phyloP scores from a whole-genome alignment of 768 basidiomycete genomes.

The Auriscalpium microsporum region DNA sequence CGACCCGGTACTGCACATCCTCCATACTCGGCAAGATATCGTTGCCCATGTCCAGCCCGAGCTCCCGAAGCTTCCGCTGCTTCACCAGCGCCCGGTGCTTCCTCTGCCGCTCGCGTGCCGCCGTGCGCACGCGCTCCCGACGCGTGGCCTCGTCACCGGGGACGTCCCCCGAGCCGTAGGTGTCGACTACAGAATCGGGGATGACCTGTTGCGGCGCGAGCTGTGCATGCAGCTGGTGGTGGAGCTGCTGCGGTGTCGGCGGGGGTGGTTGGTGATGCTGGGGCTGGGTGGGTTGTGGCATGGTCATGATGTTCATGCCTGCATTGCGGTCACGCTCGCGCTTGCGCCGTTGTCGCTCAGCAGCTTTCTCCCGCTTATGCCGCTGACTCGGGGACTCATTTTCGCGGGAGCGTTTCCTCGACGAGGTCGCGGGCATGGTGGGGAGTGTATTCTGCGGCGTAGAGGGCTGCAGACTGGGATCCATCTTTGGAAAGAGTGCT shows the following conservation, averaged over 20 bases:
- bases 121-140: conserved; percentile 63
- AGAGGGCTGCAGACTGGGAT: conserved; percentile 15
- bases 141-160: conserved; percentile 59
- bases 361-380: conserved; percentile 78
- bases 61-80: conserved; percentile 70
- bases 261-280: conserved; percentile 16
- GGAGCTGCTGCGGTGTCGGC: conserved; percentile 13
- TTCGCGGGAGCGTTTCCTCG: conserved; percentile 55
- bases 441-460: conserved; percentile 7
- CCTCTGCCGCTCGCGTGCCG: conserved; percentile 73
- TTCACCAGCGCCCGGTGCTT: conserved; percentile 77
- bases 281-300: conserved; percentile 20
- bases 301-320: conserved; percentile 18
- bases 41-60: conserved; percentile 77
- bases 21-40: conserved; percentile 55
- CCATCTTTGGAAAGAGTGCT: conserved; percentile 1
- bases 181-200: conserved; percentile 4
- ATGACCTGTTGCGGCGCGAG: neutral
- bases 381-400: conserved; percentile 68
- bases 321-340: conserved; percentile 59
- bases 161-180: conserved; percentile 29
- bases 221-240: conserved; percentile 6
- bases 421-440: conserved; percentile 17
- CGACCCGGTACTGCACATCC: conserved; percentile 56
- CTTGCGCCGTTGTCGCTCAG: conserved; percentile 77